Base-by-base conservation (phyloP, 2,329 filamentous ascomycete species). In the Cryphonectria parasitica region DNA sequence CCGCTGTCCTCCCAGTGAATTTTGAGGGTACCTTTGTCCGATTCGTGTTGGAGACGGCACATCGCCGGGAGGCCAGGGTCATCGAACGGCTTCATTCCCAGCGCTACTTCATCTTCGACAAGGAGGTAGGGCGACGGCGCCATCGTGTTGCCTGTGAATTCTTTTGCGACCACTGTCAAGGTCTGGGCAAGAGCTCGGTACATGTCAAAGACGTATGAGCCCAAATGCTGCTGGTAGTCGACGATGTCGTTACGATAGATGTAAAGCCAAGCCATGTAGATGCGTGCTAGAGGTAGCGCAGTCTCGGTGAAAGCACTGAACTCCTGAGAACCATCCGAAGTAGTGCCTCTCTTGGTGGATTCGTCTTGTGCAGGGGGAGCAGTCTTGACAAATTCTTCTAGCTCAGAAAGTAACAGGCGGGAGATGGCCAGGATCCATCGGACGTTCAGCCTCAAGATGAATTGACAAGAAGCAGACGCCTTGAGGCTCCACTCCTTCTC, bases 371-470 rank as follows among this genome's bases (percentile, higher is more conserved):
- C 83, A 43, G 79, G 77, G 22, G 86, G 84, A 69, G 87, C 83
- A 31, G 82, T 81, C 69, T 77, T 74, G 28, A 75, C 70, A 31
- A 77, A 63, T 78, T 89, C 85, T 69, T 89, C 87, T 3, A 97
- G 84, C 75, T 94, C 91, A n/a, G 88, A 85, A 73, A 91, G 84
- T 49, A 97, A 83, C 39, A 91, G 83, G 67, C 91, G 89, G 62
- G 95, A 87, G 43, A 97, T 84, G 0, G 88, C 87, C 69, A 90
- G 88, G 75, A 97, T 91, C 13, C 91, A 93, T 66, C 91, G 91
- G 64, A 94, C 84, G 76, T 97, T 97, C 72, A 97, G 88, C 34
- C 90, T 87, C 61, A 97, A 84, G 71, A 92, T 89, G 76, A 91
- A 94, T 71, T 88, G 85, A 74, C 85, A 88, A 13, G 87, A 86